These are phyloP conservation scores for Ascochyta viciae-villosae DNA, from an alignment of 2,329 filamentous ascomycete species.

Conservation along the genomic window DNA sequence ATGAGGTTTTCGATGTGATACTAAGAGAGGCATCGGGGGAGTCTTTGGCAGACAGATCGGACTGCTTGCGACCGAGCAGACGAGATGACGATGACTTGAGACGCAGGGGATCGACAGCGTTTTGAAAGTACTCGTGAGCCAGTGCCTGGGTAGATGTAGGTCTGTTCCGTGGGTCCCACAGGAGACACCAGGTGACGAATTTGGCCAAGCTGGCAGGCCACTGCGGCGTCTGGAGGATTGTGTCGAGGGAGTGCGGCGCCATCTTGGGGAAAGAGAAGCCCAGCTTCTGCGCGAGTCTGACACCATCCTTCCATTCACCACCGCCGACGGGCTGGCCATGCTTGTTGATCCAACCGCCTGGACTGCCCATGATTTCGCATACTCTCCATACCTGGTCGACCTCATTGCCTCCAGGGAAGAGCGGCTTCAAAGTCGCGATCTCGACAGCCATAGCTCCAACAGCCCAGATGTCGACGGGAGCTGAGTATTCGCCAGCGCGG, in stretches of 20 bases:
- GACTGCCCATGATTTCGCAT: slow-evolving; percentile 99
- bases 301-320: slow-evolving; percentile 96
- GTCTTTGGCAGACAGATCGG: slow-evolving; percentile 72
- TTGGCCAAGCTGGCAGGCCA: slow-evolving; percentile 89
- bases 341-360: slow-evolving; percentile 97
- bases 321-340: slow-evolving; percentile 84
- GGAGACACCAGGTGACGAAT: slow-evolving; percentile 97
- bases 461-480: slow-evolving; percentile 98
- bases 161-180: slow-evolving; percentile 95
- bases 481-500: slow-evolving; percentile 94
- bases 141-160: slow-evolving; percentile 95
- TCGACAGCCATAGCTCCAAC: slow-evolving; percentile 98
- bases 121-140: slow-evolving; percentile 91
- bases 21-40: slow-evolving; percentile 64
- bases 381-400: slow-evolving; percentile 99
- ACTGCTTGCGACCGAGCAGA: slow-evolving; percentile 88
- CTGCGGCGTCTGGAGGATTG: slow-evolving; percentile 85
- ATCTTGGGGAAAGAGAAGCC: slow-evolving; percentile 99
- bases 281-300: slow-evolving; percentile 89
- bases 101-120: slow-evolving; percentile 88
- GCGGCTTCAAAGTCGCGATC: slow-evolving; percentile 91
- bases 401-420: slow-evolving; percentile 97
- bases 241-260: slow-evolving; percentile 96
- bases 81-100: slow-evolving; percentile 90
- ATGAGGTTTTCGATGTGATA: slow-evolving; percentile 78